A percentile compares a stretch with the other conserved stretches of the same genome.
Evolutionary conservation across 305 asterid genomes (phyloP).

Genomic region (Fraxinus latifolia): DNA sequence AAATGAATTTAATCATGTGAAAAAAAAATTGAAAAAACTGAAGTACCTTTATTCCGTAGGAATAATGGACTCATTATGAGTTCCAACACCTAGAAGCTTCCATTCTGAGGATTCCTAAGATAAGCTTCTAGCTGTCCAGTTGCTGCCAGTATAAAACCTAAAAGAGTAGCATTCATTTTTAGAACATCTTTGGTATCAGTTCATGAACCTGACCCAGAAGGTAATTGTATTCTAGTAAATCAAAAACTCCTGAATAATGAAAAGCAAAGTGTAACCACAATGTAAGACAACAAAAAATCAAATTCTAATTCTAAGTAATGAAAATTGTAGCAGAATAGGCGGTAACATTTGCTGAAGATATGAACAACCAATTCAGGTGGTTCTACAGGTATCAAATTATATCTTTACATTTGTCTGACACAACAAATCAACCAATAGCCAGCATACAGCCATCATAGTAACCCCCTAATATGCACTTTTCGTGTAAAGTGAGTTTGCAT

Average conservation of each 20-base stretch:
- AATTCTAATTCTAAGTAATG: not conserved
- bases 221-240: not conserved
- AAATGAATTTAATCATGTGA: not conserved
- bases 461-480: not conserved
- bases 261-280: not conserved
- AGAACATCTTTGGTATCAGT: not conserved
- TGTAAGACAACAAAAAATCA: not conserved
- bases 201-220: not conserved
- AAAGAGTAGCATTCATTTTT: conserved; percentile 4
- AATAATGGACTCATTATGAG: not conserved
- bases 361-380: not conserved
- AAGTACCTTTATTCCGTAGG: conserved; percentile 23
- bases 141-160: conserved; percentile 91
- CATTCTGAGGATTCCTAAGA: conserved; percentile 65
- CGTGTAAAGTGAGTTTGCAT: not conserved
- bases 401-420: not conserved
- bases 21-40: not conserved
- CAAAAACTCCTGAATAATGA: not conserved
- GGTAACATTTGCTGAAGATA: not conserved
- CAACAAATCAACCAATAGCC: not conserved
- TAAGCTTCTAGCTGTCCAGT: conserved; percentile 60
- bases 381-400: not conserved
- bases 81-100: conserved; percentile 41
- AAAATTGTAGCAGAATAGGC: not conserved
- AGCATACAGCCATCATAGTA: not conserved